These are phyloP conservation scores for Rutstroemia sp. DNA, from an alignment of 2,329 filamentous ascomycete genomes.

Conservation along the genomic window DNA sequence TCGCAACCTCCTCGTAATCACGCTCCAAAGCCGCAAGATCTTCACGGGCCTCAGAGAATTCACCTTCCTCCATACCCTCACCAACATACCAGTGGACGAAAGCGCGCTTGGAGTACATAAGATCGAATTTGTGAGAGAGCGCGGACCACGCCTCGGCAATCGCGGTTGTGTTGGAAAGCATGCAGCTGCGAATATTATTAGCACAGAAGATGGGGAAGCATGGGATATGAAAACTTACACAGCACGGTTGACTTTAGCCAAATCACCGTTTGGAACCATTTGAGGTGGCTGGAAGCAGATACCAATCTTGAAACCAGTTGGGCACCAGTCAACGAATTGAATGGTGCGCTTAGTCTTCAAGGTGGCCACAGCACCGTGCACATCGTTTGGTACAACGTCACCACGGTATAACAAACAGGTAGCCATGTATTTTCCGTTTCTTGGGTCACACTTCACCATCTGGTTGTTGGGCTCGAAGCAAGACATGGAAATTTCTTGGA, in stretches of 20 bases:
- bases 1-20: slow-evolving; percentile 58
- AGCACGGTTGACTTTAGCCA: slow-evolving; percentile 45
- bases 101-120: slow-evolving; percentile 63
- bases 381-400: slow-evolving; percentile 57
- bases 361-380: slow-evolving; percentile 47
- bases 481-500: slow-evolving; percentile 39
- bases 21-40: slow-evolving; percentile 58
- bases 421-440: slow-evolving; percentile 63
- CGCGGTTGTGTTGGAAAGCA: slow-evolving; percentile 61
- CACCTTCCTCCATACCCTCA: slow-evolving; percentile 64
- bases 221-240: slow-evolving; percentile 26
- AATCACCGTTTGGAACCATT: slow-evolving; percentile 42
- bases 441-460: slow-evolving; percentile 60
- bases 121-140: slow-evolving; percentile 60
- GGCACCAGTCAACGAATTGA: slow-evolving; percentile 59
- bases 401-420: slow-evolving; percentile 59
- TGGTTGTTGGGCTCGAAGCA: slow-evolving; percentile 62
- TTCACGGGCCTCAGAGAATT: slow-evolving; percentile 59
- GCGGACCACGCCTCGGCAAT: slow-evolving; percentile 59
- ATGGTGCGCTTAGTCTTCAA: slow-evolving; percentile 58
- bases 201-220: no score
- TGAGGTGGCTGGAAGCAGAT: slow-evolving; percentile 58
- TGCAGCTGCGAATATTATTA: slow-evolving; percentile 36
- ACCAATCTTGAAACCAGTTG: slow-evolving; percentile 61
- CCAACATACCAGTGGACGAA: slow-evolving; percentile 67